Evolutionary conservation across 2,329 filamentous ascomycete species (phyloP).

Genomic region (Diaporthe sp.): DNA sequence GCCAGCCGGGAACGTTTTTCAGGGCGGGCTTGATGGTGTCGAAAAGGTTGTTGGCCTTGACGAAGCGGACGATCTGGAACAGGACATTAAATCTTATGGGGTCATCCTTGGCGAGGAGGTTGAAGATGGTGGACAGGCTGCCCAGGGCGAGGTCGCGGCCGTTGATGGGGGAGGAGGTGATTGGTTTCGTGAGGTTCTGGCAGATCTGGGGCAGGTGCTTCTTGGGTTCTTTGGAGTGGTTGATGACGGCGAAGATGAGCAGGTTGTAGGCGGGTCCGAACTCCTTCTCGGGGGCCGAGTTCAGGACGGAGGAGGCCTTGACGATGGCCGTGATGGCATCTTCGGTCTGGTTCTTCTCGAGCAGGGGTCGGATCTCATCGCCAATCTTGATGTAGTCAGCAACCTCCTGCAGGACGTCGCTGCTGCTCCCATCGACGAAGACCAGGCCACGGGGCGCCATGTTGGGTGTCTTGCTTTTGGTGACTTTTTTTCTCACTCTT

Average conservation of each 20-base stretch:
- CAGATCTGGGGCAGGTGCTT: conserved; percentile 91
- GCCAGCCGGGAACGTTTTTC: conserved; percentile 85
- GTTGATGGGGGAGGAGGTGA: conserved; percentile 88
- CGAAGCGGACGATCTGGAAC: conserved; percentile 86
- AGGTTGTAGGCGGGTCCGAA: conserved; percentile 97
- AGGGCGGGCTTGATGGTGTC: conserved; percentile 88
- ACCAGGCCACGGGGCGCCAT: conserved; percentile 71
- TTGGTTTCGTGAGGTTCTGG: conserved; percentile 88
- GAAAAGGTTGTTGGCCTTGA: conserved; percentile 82
- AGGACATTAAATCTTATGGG: conserved; percentile 92
- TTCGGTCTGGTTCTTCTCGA: conserved; percentile 83
- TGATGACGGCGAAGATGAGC: conserved; percentile 88
- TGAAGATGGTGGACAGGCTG: conserved; percentile 95
- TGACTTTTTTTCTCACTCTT: conserved; percentile 12
- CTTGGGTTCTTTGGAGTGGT: conserved; percentile 84
- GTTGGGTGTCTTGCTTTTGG: conserved; percentile 46
- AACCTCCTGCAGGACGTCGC: conserved; percentile 94
- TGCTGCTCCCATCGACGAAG: conserved; percentile 92
- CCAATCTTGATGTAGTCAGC: conserved; percentile 92
- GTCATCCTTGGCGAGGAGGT: conserved; percentile 83
- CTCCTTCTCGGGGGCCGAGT: conserved; percentile 93
- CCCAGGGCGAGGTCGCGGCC: conserved; percentile 89
- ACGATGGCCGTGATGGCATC: conserved; percentile 93
- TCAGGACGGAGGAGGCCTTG: conserved; percentile 81
- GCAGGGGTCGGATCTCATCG: conserved; percentile 81